Evolutionary conservation across 306 rosid genomes (phyloP), one percentile per base, ranked within the genome.

Genomic region (Quercus aquifolioides): DNA sequence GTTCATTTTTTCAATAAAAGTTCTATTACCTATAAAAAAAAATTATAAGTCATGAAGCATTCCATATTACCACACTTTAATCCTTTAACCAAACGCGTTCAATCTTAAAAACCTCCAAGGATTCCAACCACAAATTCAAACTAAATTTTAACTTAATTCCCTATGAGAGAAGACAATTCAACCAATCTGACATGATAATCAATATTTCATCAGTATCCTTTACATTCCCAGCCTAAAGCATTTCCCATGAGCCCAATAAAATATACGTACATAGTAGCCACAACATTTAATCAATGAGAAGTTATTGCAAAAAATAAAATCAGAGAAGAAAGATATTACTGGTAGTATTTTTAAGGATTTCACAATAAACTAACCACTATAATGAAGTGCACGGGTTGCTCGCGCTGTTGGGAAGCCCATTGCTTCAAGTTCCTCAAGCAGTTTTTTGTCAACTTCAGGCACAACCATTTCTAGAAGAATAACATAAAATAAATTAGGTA

Each of bases 301-400:
- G 14, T 10, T 8, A 33, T 33, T 3, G 65, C 65, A 31, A 68
- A 19, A 68, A 19, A 68, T 35, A 68, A 33, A 13, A 68, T 68
- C 41, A 60, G 25, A 25, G 15, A 26, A 63, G 41, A 63, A 26
- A 23, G 51, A 68, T 5, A 35, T 33, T 33, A 33, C n/a, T 4
- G 15, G 19, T 19, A 18, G 26, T 4, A 35, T 33, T 18, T 35
- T 3, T 38, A 26, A 52, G 76, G 46, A 63, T 23, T 11, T 26
- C 35, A 33, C 26, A 71, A 26, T 31, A 58, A 77, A 51, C 84
- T 82, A 68, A 92, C 98, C 93, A 80, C 94, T 86, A 83, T 78
- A 93, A 79, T 91, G 97, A 86, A 95, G 97, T 1, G 98, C 98
- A 52, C 94, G 85, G 19, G 91, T 93, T 69, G 98, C 99, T 58